Evolutionary conservation across 2,329 filamentous ascomycete species (phyloP), one percentile per base, ranked within the genome.

Genomic region (Apiospora rasikravindrae): DNA sequence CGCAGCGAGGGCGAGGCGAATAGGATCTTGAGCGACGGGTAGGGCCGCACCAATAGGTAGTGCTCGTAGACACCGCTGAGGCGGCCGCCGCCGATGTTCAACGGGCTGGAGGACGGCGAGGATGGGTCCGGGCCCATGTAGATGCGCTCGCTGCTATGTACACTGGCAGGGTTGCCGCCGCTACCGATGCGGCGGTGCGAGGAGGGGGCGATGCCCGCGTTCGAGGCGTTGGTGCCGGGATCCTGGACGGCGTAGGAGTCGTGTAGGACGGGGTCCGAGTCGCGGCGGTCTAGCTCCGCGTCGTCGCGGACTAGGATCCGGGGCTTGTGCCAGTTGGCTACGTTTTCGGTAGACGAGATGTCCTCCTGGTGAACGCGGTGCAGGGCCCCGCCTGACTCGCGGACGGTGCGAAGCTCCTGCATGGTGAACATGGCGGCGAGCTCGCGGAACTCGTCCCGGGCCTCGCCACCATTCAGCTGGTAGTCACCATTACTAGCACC

Each of bases 371-470:
- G 76, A 22, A 83, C 79, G 44, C 82, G 77, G 76, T 93, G 90
- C 85, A 92, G 90, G 53, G 86, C 85, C 1, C 92, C 92, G 16
- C 92, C 92, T 71, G 84, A 86, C 71, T 86, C 87, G 1, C 90
- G 87, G 0, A 93, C 89, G 0, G 88, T 90, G 66, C 90, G 89
- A 5, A 94, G 82, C 78, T 95, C 93, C 0, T 86, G 81, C 14
- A 89, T 84, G 71, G 91, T 93, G 78, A 95, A 89, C 87, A 94
- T 91, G 76, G 93, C 91, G 70, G 86, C 88, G 40, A 95, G 83
- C 61, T 91, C 87, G 70, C 89, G 87, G 73, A 94, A 91, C 75
- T 91, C 89, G 72, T 92, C 88, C 72, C 88, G 90, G 16, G 44
- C 77, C 67, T 74, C 77, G 4, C 80, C 78, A 14, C 26, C 51